phyloP scores from a whole-genome alignment of 1,284 basidiomycete species.

The Irpex sp. region DNA sequence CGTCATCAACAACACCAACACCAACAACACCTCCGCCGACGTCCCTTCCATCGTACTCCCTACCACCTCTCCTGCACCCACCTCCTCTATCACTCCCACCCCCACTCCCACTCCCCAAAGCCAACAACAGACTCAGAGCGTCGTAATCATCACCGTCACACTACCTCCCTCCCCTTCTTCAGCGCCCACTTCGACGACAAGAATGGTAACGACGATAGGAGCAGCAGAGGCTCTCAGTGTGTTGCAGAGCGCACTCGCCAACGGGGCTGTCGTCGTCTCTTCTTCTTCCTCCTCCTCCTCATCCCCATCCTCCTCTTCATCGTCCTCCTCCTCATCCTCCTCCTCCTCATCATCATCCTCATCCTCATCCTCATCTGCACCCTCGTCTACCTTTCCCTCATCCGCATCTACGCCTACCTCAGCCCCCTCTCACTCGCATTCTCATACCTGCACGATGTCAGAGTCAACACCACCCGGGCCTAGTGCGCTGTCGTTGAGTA shows the following conservation, averaged over 20 bases:
- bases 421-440: no score
- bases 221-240: constrained; percentile 40
- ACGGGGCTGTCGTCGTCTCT: background rate
- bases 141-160: constrained; percentile 32
- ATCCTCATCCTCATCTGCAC: no score
- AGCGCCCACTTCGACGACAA: constrained; percentile 15
- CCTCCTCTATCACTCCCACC: constrained; percentile 1
- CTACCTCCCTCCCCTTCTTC: constrained; percentile 9
- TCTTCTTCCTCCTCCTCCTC: no score
- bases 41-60: constrained; percentile 20
- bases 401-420: no score
- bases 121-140: background rate
- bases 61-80: constrained; percentile 7
- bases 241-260: constrained; percentile 25
- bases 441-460: no score
- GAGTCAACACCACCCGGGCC: no score
- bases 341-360: no score
- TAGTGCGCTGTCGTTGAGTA: no score
- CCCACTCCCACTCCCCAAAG: constrained; percentile 1
- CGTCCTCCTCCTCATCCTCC: no score
- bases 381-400: no score
- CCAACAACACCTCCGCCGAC: background rate
- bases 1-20: background rate
- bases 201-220: constrained; percentile 39
- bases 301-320: no score